phyloP scores from a whole-genome alignment of 176 grass and related monocot species.

The Eleusine coracana region DNA sequence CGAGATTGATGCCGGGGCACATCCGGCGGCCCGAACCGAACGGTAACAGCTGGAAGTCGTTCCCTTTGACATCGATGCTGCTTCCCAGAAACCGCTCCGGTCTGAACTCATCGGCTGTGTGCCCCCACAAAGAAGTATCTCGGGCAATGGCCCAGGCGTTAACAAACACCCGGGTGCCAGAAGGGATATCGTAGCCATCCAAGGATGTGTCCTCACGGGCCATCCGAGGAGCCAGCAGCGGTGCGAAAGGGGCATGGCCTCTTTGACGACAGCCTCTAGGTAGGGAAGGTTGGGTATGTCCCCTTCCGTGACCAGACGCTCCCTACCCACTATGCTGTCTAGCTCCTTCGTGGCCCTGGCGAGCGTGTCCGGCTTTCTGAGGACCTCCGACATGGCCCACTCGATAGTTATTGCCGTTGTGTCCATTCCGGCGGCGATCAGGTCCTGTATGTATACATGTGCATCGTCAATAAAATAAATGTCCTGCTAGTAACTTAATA shows the following conservation, averaged over 20 bases:
- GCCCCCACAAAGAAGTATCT: conserved; percentile 39
- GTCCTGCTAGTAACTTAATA: no score
- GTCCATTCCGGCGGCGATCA: background rate
- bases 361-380: conserved; percentile 31
- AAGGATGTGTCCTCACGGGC: conserved; percentile 20
- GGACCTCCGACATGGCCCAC: background rate
- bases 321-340: conserved; percentile 39
- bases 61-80: no score
- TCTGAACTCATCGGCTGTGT: conserved; percentile 48
- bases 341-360: conserved; percentile 33
- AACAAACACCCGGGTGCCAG: conserved; percentile 35
- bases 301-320: conserved; percentile 37
- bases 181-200: conserved; percentile 44
- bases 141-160: conserved; percentile 52
- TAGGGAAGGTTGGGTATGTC: conserved; percentile 46
- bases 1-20: no score
- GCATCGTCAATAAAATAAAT: no score
- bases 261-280: conserved; percentile 48
- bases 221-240: conserved; percentile 25
- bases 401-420: conserved; percentile 34
- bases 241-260: conserved; percentile 40
- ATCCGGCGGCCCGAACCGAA: no score
- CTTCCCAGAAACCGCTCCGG: no score
- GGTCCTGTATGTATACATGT: background rate
- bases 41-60: no score